Conservation (phyloP, 345 rosid genomes). For the Eutrema yunnanense region DNA sequence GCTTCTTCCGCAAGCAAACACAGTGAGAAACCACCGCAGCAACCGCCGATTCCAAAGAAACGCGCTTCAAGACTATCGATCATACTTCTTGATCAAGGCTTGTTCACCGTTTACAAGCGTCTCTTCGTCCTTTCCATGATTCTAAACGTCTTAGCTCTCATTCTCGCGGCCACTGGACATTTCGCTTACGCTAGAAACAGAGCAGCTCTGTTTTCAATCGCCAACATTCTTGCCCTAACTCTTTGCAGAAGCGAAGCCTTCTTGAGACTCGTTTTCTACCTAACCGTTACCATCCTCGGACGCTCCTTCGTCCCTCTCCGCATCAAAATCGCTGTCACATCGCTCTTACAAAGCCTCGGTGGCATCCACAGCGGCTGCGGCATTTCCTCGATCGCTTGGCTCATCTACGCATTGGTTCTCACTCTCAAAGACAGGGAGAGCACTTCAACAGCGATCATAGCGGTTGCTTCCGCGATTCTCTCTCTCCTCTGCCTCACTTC, state of each 20-base stretch:
- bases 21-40: constrained; percentile 30
- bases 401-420: constrained; percentile 49
- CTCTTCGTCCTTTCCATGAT: constrained; percentile 46
- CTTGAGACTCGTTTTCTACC: constrained; percentile 53
- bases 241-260: constrained; percentile 75
- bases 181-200: constrained; percentile 63
- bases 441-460: constrained; percentile 53
- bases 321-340: constrained; percentile 54
- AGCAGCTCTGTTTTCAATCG: constrained; percentile 60
- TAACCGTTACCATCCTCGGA: constrained; percentile 51
- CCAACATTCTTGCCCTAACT: constrained; percentile 63
- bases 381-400: constrained; percentile 68
- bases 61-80: constrained; percentile 53
- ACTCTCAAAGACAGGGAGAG: constrained; percentile 48
- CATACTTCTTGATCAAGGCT: constrained; percentile 76
- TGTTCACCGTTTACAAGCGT: constrained; percentile 71
- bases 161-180: constrained; percentile 52
- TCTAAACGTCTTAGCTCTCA: constrained; percentile 45
- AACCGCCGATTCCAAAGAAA: constrained; percentile 39
- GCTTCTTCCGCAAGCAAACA: constrained; percentile 28
- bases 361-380: constrained; percentile 86
- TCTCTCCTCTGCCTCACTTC: constrained; percentile 53
- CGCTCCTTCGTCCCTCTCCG: constrained; percentile 49
- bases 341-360: constrained; percentile 69
- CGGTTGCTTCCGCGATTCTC: constrained; percentile 51